A percentile compares a stretch with the other conserved stretches of the same genome.
Evolutionary conservation across 768 basidiomycete genomes (phyloP).

Genomic region (Lactifluus piperatus): DNA sequence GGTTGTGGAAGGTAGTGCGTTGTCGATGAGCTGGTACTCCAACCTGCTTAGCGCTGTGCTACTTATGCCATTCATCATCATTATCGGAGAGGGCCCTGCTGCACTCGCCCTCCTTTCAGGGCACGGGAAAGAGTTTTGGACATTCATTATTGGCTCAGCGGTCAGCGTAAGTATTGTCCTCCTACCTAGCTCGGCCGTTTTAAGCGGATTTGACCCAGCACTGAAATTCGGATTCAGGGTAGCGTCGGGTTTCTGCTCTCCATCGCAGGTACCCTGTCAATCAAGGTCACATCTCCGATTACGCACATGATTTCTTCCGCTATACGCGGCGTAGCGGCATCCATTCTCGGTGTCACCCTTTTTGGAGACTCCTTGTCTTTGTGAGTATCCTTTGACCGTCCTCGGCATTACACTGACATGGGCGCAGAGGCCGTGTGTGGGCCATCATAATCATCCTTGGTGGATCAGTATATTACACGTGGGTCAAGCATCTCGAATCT

Average conservation of each 20-base stretch:
- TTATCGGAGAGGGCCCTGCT: conserved; percentile 67
- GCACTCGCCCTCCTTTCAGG: conserved; percentile 49
- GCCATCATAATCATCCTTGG: conserved; percentile 75
- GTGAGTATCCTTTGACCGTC: conserved; percentile 34
- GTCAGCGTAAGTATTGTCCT: conserved; percentile 50
- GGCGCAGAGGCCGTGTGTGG: conserved; percentile 61
- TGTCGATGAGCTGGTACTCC: conserved; percentile 86
- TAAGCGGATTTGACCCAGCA: neutral
- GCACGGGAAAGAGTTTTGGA: conserved; percentile 41
- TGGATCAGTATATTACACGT: conserved; percentile 82
- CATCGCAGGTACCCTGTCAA: conserved; percentile 85
- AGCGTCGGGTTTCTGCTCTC: conserved; percentile 89
- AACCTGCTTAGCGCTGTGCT: conserved; percentile 73
- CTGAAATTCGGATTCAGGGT: conserved; percentile 40
- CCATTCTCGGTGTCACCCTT: conserved; percentile 69
- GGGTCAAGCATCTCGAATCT: conserved; percentile 73
- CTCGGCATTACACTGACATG: neutral
- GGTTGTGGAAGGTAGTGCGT: conserved; percentile 75
- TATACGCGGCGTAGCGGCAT: conserved; percentile 89
- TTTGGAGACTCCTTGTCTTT: conserved; percentile 75
- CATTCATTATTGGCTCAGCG: conserved; percentile 69
- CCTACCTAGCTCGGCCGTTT: neutral
- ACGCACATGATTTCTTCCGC: conserved; percentile 97
- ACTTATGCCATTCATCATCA: conserved; percentile 60
- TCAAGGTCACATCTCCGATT: conserved; percentile 96